Conservation (phyloP, 1,284 basidiomycete species). For the Moesziomyces aphidis region DNA sequence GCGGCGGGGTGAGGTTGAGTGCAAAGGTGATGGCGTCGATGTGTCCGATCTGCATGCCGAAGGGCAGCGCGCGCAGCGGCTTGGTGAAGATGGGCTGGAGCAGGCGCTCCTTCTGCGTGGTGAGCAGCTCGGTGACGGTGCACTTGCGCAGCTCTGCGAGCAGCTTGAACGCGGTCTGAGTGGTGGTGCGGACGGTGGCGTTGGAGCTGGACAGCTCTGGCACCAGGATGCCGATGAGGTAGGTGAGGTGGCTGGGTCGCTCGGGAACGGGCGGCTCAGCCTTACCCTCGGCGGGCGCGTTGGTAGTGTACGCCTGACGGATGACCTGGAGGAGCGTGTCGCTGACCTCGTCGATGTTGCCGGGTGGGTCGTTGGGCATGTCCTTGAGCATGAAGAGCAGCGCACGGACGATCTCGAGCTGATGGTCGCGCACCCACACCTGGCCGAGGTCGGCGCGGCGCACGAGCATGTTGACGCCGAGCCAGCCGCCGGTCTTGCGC, state of each 20-base stretch:
- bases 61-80: conserved; percentile 94
- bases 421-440: conserved; percentile 84
- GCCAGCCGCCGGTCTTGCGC: conserved; percentile 67
- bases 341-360: conserved; percentile 82
- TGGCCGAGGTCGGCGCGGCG: conserved; percentile 72
- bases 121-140: conserved; percentile 81
- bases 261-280: conserved; percentile 41
- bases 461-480: conserved; percentile 63
- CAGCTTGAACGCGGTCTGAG: conserved; percentile 84
- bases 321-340: conserved; percentile 84
- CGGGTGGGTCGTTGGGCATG: conserved; percentile 88
- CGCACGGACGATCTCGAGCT: conserved; percentile 90
- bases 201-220: conserved; percentile 90
- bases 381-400: conserved; percentile 95
- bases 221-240: conserved; percentile 85
- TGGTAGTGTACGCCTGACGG: conserved; percentile 68
- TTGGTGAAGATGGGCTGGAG: conserved; percentile 93
- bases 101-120: conserved; percentile 87
- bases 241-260: conserved; percentile 63
- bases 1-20: conserved; percentile 80
- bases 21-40: conserved; percentile 97
- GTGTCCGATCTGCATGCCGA: conserved; percentile 96
- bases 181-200: conserved; percentile 84
- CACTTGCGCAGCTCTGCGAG: conserved; percentile 81
- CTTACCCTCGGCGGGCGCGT: conserved; percentile 41